These are phyloP conservation scores for sweet orange (Citrus sinensis) DNA, from an alignment of 345 rosid genomes.

Conservation along the genomic window DNA sequence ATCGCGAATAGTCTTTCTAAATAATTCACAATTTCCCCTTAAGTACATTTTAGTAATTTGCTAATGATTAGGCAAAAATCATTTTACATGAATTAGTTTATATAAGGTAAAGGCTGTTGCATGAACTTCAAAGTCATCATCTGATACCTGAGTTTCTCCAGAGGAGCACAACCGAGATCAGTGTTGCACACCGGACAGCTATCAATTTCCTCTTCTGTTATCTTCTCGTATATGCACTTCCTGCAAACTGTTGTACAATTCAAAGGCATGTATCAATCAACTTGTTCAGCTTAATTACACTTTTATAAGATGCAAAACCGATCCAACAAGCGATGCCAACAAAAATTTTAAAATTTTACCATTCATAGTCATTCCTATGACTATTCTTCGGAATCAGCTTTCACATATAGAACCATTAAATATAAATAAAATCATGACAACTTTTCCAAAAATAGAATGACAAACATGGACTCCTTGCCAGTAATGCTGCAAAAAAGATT, in stretches of 20 bases:
- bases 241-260: conserved; percentile 40
- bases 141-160: conserved; percentile 48
- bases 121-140: not conserved
- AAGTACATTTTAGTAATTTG: not conserved
- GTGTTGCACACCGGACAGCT: conserved; percentile 43
- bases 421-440: not conserved
- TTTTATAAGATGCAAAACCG: not conserved
- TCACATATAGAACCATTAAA: not conserved
- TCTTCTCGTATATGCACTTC: conserved; percentile 42
- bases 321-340: not conserved
- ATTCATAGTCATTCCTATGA: not conserved
- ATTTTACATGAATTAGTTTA: not conserved
- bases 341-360: not conserved
- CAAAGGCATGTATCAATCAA: conserved; percentile 6
- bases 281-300: not conserved
- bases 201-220: conserved; percentile 23
- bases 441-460: not conserved
- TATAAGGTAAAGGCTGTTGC: not conserved
- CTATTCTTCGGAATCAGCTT: not conserved
- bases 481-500: not conserved
- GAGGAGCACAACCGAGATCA: conserved; percentile 39
- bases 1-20: not conserved
- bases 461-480: not conserved
- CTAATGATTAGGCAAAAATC: not conserved
- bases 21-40: not conserved